Conservation (phyloP, 768 basidiomycete species). For the Lepiota brunneoincarnata region DNA sequence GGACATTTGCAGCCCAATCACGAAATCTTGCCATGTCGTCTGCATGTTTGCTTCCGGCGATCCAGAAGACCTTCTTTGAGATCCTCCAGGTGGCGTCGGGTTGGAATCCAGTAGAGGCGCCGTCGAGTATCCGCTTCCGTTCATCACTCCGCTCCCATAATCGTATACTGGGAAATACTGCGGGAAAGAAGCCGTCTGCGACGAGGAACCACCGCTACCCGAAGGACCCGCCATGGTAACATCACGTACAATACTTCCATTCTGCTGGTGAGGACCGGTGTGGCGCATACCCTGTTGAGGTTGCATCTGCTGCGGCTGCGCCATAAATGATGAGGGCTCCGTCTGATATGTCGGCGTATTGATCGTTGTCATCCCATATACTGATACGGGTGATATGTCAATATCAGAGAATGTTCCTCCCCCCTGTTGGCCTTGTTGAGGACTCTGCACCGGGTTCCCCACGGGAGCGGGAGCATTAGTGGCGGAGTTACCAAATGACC, state of each 20-base stretch:
- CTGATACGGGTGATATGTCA: constrained; percentile 42
- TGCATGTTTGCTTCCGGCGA: constrained; percentile 65
- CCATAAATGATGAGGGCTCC: constrained; percentile 31
- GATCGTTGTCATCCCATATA: constrained; percentile 44
- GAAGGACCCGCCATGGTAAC: constrained; percentile 9
- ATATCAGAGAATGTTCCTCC: constrained; percentile 26
- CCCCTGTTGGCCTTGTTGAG: constrained; percentile 13
- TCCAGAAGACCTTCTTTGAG: constrained; percentile 42
- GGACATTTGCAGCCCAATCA: constrained; percentile 39
- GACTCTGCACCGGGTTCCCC: constrained; percentile 6
- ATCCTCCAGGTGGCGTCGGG: constrained; percentile 5
- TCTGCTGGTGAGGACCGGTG: constrained; percentile 2
- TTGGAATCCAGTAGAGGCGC: constrained; percentile 9
- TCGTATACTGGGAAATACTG: constrained; percentile 78
- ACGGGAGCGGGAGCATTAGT: constrained; percentile 13
- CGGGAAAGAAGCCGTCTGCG: constrained; percentile 39
- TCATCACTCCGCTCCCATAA: constrained; percentile 42
- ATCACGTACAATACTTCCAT: constrained; percentile 2
- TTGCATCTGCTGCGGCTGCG: constrained; percentile 27
- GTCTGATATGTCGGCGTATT: constrained; percentile 30
- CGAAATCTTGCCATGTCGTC: constrained; percentile 64
- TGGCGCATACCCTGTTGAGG: constrained; percentile 19
- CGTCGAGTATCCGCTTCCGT: constrained; percentile 13
- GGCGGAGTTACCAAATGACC: constrained; percentile 44
- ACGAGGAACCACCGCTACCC: constrained; percentile 1